Conservation (phyloP, 495 filamentous ascomycete species). For the Penicillium riverlandense region DNA sequence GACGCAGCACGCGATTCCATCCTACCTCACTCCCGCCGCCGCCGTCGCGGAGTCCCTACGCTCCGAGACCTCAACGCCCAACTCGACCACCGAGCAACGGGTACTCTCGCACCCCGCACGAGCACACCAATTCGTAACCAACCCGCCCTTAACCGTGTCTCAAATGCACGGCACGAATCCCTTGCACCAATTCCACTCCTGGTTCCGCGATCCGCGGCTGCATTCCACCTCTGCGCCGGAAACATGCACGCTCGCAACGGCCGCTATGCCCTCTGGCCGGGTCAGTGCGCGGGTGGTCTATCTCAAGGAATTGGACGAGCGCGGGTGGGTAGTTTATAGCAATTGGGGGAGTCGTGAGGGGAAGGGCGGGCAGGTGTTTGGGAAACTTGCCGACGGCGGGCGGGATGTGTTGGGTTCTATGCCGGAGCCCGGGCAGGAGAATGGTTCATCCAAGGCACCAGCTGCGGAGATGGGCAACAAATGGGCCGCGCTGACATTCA, state of each 20-base stretch:
- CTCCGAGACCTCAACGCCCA: conserved; percentile 30
- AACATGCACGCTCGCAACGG: conserved; percentile 79
- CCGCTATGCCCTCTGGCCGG: conserved; percentile 74
- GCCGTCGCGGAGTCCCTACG: conserved; percentile 20
- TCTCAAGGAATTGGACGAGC: conserved; percentile 65
- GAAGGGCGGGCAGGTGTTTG: conserved; percentile 39
- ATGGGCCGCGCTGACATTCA: conserved; percentile 39
- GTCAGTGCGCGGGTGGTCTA: conserved; percentile 84
- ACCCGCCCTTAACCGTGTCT: conserved; percentile 36
- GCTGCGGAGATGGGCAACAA: conserved; percentile 23
- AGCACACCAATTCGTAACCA: conserved; percentile 41
- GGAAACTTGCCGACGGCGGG: conserved; percentile 2
- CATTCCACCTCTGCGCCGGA: conserved; percentile 54
- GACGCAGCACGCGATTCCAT: conserved; percentile 34
- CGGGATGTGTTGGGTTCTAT: conserved; percentile 14
- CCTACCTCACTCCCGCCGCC: neutral
- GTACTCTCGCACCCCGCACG: conserved; percentile 34
- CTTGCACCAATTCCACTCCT: conserved; percentile 74
- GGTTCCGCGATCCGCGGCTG: conserved; percentile 68
- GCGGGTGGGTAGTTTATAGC: conserved; percentile 85
- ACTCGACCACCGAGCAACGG: conserved; percentile 25
- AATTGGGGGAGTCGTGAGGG: conserved; percentile 69
- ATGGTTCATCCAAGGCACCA: neutral
- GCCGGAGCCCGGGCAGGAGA: conserved; percentile 18
- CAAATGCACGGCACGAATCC: conserved; percentile 45